phyloP scores from a whole-genome alignment of 2,329 filamentous ascomycete genomes.

The Fusarium sp. region DNA sequence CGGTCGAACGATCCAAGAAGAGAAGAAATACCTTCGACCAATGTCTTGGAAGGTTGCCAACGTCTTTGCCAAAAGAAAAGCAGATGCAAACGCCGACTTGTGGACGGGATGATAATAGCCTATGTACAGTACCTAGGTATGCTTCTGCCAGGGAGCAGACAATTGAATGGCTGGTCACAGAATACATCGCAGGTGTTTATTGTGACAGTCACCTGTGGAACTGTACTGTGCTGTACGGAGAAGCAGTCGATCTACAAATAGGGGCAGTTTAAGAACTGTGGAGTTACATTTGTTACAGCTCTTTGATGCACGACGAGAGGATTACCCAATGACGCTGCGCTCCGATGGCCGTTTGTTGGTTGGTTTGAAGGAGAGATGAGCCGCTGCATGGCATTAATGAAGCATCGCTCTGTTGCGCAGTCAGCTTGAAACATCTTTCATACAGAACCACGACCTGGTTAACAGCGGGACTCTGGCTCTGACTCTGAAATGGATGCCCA shows the following conservation, averaged over 20 bases:
- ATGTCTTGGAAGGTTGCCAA: neutral
- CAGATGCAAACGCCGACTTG: neutral
- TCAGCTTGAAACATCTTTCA: conserved; percentile 35
- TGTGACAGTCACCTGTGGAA: neutral
- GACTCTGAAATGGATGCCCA: neutral
- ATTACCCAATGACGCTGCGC: neutral
- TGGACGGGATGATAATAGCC: neutral
- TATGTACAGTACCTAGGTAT: neutral
- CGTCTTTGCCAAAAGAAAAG: neutral
- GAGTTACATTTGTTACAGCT: conserved; percentile 35
- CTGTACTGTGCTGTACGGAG: conserved; percentile 18
- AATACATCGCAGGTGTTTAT: neutral
- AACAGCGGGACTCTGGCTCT: neutral
- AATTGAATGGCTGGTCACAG: neutral
- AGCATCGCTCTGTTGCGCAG: conserved; percentile 2
- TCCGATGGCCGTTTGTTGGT: conserved; percentile 11
- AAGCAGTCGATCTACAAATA: conserved; percentile 31
- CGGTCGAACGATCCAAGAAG: conserved; percentile 12
- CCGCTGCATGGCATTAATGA: conserved; percentile 25
- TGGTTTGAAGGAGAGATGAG: conserved; percentile 28
- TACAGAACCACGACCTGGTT: conserved; percentile 11
- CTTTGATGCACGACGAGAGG: conserved; percentile 29
- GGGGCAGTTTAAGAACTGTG: conserved; percentile 29
- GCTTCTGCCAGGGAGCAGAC: neutral
- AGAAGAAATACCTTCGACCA: neutral